Evolutionary conservation across 1,139 yeast genomes (phyloP).

Genomic region (Yamadazyma taylorii): DNA sequence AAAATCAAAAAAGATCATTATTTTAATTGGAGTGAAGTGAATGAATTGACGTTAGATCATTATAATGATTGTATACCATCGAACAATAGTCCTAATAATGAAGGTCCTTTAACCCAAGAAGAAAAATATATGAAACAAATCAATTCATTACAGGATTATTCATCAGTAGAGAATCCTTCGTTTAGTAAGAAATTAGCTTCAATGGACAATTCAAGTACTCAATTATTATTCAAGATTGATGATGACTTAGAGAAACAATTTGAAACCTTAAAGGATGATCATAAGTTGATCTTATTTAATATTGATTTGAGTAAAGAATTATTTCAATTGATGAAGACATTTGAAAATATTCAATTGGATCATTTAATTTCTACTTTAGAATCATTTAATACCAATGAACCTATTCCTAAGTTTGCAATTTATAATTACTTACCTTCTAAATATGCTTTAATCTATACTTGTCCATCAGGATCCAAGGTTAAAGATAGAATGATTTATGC

Average conservation of each 20-base stretch:
- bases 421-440: constrained; percentile 36
- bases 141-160: constrained; percentile 35
- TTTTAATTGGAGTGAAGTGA: constrained; percentile 56
- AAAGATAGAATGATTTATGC: constrained; percentile 94
- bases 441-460: constrained; percentile 70
- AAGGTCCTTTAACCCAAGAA: constrained; percentile 57
- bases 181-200: constrained; percentile 33
- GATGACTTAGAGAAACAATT: constrained; percentile 22
- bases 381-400: constrained; percentile 10
- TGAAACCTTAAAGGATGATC: constrained; percentile 12
- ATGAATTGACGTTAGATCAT: constrained; percentile 57
- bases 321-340: constrained; percentile 22
- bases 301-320: constrained; percentile 32
- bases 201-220: constrained; percentile 26
- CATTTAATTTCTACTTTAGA: constrained; percentile 25
- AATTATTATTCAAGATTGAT: constrained; percentile 32
- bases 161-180: constrained; percentile 18
- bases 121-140: constrained; percentile 55
- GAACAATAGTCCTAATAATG: constrained; percentile 32
- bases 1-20: constrained; percentile 51
- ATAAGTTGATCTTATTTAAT: constrained; percentile 29
- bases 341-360: constrained; percentile 18
- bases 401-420: constrained; percentile 56
- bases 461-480: constrained; percentile 89
- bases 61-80: constrained; percentile 33